Evolutionary conservation across 768 basidiomycete species (phyloP).

Genomic region (Fomitopsis serialis): DNA sequence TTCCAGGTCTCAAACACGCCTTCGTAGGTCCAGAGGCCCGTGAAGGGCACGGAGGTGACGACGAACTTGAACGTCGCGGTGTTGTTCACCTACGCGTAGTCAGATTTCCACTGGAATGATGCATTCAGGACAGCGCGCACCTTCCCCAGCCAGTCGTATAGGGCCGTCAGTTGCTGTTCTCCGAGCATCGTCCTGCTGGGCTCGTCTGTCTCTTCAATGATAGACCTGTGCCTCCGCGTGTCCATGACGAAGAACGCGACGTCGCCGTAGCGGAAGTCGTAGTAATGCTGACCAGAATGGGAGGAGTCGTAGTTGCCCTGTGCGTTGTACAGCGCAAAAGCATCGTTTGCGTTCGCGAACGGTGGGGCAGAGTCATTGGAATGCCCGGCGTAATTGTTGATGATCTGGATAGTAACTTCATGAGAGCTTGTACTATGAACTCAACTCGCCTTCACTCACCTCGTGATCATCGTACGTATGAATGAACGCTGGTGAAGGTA

Average conservation of each 20-base stretch:
- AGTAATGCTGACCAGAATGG: slow-evolving; percentile 43
- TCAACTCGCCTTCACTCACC: slow-evolving; percentile 29
- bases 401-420: slow-evolving; percentile 39
- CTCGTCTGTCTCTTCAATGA: slow-evolving; percentile 31
- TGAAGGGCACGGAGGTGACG: slow-evolving; percentile 69
- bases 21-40: slow-evolving; percentile 63
- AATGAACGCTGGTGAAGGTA: slow-evolving; percentile 49
- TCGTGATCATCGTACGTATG: slow-evolving; percentile 75
- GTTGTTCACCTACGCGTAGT: slow-evolving; percentile 44
- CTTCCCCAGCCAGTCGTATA: slow-evolving; percentile 58
- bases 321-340: slow-evolving; percentile 60
- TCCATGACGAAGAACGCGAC: slow-evolving; percentile 77
- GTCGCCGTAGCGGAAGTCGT: slow-evolving; percentile 61
- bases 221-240: slow-evolving; percentile 54
- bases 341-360: slow-evolving; percentile 50
- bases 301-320: slow-evolving; percentile 55
- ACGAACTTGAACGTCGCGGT: slow-evolving; percentile 78
- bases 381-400: slow-evolving; percentile 62
- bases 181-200: slow-evolving; percentile 63
- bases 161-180: slow-evolving; percentile 50
- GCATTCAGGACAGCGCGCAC: slow-evolving; percentile 26
- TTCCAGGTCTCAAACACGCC: slow-evolving; percentile 68
- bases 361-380: slow-evolving; percentile 47
- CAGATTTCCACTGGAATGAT: too few species aligned
- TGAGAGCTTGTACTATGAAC: slow-evolving; percentile 8